Percentiles rank a stretch among this genome's conserved stretches.
Evolutionary conservation across 2,329 filamentous ascomycete species (phyloP).

Genomic region (Penicillium corylophilum): DNA sequence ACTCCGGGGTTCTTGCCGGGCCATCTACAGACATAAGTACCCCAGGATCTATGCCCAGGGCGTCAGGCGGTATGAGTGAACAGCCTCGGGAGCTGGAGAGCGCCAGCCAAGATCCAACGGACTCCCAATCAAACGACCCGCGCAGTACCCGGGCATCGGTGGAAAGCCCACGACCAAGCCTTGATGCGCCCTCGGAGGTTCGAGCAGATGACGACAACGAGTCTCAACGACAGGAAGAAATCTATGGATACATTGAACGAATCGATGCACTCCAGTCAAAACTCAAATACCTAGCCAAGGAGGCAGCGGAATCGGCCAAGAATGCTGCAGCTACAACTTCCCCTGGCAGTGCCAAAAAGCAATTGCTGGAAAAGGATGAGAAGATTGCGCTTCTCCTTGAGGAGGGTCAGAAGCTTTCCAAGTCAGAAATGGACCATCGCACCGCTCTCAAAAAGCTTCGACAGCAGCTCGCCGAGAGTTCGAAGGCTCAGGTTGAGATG

Average conservation of each 20-base stretch:
- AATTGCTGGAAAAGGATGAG: constrained; percentile 83
- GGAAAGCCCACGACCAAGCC: constrained; percentile 16
- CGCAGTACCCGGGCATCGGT: constrained; percentile 8
- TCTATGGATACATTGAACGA: constrained; percentile 78
- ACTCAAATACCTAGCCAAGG: constrained; percentile 79
- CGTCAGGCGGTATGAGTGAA: constrained; percentile 11
- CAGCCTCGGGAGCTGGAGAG: constrained; percentile 2
- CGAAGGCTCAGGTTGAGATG: constrained; percentile 50
- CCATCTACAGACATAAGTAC: constrained; percentile 27
- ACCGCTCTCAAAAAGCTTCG: constrained; percentile 78
- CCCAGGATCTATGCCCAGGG: constrained; percentile 14
- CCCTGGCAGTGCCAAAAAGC: constrained; percentile 69
- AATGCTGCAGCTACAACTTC: constrained; percentile 63
- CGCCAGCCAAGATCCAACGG: constrained; percentile 8
- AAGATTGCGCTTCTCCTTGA: constrained; percentile 87
- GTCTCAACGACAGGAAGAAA: constrained; percentile 72
- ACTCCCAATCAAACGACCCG: not conserved
- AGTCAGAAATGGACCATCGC: constrained; percentile 80
- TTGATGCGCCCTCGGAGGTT: constrained; percentile 16
- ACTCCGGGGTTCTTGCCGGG: constrained; percentile 24
- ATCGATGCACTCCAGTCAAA: constrained; percentile 93
- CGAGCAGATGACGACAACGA: constrained; percentile 49
- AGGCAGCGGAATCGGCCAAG: constrained; percentile 73
- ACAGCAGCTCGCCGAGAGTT: constrained; percentile 51
- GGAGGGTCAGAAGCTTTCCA: constrained; percentile 85